Evolutionary conservation across 2,329 filamentous ascomycete species (phyloP).

Genomic region (Alternaria arbusti): DNA sequence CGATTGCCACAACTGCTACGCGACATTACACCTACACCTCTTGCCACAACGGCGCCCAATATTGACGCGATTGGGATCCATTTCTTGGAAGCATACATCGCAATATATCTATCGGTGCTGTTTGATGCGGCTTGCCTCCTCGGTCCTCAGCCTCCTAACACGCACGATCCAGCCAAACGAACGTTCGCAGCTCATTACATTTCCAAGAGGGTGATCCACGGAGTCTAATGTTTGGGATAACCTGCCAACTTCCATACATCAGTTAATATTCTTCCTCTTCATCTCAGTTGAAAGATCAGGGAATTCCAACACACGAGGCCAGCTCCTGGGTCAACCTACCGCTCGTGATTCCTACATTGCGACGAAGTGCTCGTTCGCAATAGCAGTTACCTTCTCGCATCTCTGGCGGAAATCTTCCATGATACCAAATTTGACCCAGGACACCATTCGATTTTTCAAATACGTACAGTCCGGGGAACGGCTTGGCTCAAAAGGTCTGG

Average conservation of each 20-base stretch:
- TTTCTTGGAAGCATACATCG: not conserved
- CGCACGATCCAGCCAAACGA: not conserved
- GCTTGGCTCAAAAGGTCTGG: not conserved
- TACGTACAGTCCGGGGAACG: not conserved
- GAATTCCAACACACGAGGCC: accelerated
- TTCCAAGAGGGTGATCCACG: not conserved
- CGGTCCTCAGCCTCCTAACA: not conserved
- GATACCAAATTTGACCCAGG: not conserved
- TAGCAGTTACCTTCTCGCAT: not conserved
- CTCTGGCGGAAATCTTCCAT: not conserved
- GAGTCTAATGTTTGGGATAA: not conserved
- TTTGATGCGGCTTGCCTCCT: not conserved
- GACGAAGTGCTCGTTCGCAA: not conserved
- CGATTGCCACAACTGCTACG: not conserved
- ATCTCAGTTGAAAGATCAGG: not conserved
- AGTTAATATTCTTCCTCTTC: not conserved
- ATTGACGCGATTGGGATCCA: not conserved
- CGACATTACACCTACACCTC: not conserved
- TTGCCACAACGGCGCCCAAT: not conserved
- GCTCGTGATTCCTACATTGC: not conserved
- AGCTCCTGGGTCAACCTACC: not conserved
- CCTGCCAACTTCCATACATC: not conserved
- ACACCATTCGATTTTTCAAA: accelerated
- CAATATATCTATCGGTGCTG: not conserved
- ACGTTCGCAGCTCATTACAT: not conserved